A percentile compares a stretch with the other conserved stretches of the same genome.
Conservation (phyloP, 2,329 filamentous ascomycete species). For the Colletotrichum caudatum region DNA sequence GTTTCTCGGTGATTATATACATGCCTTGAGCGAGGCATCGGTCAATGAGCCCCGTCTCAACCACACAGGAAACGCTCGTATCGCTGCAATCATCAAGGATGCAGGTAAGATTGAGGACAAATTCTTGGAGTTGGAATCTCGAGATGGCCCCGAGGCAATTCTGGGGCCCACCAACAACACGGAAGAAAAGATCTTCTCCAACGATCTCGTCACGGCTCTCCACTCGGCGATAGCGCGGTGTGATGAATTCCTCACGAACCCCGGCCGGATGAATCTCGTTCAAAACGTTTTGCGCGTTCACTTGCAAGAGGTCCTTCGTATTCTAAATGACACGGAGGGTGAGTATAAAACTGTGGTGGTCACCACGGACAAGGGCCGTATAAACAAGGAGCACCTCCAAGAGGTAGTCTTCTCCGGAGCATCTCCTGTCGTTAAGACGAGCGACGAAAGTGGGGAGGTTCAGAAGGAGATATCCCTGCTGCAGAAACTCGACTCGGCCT, state of each 20-base stretch:
- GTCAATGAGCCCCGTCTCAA: not conserved
- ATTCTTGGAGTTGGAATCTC: constrained; percentile 43
- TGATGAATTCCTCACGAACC: constrained; percentile 43
- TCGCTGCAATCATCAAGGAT: constrained; percentile 41
- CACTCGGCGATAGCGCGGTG: constrained; percentile 36
- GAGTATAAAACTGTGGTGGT: constrained; percentile 18
- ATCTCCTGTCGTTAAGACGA: not conserved
- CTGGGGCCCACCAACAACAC: constrained; percentile 6
- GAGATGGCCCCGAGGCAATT: constrained; percentile 6
- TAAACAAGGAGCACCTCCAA: not conserved
- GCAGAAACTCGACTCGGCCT: constrained; percentile 27
- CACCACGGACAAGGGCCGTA: not conserved
- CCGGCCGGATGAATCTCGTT: constrained; percentile 51
- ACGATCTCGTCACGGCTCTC: constrained; percentile 23
- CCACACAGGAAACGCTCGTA: constrained; percentile 34
- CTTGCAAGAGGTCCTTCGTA: constrained; percentile 60
- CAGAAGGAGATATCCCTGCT: constrained; percentile 30
- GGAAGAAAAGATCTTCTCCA: constrained; percentile 33
- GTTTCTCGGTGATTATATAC: constrained; percentile 56
- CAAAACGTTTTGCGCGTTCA: constrained; percentile 62
- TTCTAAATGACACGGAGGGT: constrained; percentile 55
- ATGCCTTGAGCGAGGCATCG: constrained; percentile 44
- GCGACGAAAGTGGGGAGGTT: not conserved
- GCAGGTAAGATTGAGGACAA: constrained; percentile 47
- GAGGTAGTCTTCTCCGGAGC: not conserved